Evolutionary conservation across 768 basidiomycete species (phyloP).

Genomic region (Naganishia onofrii): DNA sequence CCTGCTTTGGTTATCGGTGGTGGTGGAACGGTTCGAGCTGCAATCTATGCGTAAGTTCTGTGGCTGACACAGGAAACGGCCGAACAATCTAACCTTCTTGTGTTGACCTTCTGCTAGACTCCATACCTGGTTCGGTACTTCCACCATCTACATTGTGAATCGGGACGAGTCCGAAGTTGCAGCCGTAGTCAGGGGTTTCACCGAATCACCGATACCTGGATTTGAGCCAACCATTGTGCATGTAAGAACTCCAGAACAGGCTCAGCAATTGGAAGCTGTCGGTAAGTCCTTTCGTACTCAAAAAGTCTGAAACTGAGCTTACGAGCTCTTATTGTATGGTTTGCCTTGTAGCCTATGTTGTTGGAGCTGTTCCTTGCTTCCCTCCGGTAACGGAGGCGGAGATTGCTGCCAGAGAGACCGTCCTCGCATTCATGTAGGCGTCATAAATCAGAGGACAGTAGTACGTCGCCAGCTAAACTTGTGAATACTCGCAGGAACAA

Average conservation of each 20-base stretch:
- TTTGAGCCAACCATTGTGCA: slow-evolving; percentile 39
- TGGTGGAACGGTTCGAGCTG: slow-evolving; percentile 40
- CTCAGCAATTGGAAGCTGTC: slow-evolving; percentile 32
- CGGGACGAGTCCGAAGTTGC: slow-evolving; percentile 39
- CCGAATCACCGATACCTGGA: slow-evolving; percentile 25
- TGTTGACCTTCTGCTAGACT: background rate
- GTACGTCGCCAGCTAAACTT: background rate
- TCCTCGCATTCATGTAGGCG: slow-evolving; percentile 35
- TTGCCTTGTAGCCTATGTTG: slow-evolving; percentile 35
- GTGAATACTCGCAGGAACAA: slow-evolving; percentile 29
- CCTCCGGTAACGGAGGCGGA: slow-evolving; percentile 36
- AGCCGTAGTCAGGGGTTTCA: slow-evolving; percentile 35
- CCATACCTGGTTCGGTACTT: slow-evolving; percentile 32
- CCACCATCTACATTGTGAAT: slow-evolving; percentile 44
- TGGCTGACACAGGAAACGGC: background rate
- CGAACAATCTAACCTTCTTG: too few relatives aligned
- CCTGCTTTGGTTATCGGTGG: slow-evolving; percentile 33
- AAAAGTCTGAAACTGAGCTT: too few relatives aligned
- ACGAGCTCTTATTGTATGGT: background rate
- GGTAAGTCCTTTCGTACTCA: slow-evolving; percentile 25
- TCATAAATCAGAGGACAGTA: background rate
- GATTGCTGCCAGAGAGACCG: slow-evolving; percentile 36
- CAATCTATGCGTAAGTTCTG: slow-evolving; percentile 32
- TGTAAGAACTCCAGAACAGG: slow-evolving; percentile 39
- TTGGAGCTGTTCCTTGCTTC: slow-evolving; percentile 40